phyloP scores from a whole-genome alignment of 2,329 filamentous ascomycete genomes.

The Botrytis pseudocinerea region DNA sequence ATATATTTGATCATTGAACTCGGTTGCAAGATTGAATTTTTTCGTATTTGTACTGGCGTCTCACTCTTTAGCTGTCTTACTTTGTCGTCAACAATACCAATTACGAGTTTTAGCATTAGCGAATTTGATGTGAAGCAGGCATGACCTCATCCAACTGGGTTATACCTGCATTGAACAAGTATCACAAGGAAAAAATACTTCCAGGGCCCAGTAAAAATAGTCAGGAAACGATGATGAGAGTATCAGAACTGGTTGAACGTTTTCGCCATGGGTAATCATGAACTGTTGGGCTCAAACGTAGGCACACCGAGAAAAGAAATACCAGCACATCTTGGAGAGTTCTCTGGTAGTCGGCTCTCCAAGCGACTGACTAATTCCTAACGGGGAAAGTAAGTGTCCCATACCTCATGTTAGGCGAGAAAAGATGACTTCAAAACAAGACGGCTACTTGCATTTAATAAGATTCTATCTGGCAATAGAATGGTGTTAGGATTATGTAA shows the following conservation, averaged over 20 bases:
- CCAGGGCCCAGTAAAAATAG: background rate
- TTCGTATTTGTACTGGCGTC: background rate
- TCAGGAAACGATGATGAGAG: background rate
- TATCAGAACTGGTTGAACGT: background rate
- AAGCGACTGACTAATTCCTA: background rate
- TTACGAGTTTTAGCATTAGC: background rate
- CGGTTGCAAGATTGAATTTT: no score
- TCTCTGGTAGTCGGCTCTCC: background rate
- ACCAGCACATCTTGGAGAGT: background rate
- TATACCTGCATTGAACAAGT: background rate
- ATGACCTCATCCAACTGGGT: background rate
- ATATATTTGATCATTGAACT: background rate
- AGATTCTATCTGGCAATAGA: background rate
- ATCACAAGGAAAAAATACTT: background rate
- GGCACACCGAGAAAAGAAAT: background rate
- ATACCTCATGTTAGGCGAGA: background rate
- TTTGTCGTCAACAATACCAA: background rate
- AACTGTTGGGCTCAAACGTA: rapidly evolving
- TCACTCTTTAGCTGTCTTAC: background rate
- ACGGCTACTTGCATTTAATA: background rate
- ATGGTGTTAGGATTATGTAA: background rate
- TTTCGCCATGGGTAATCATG: background rate
- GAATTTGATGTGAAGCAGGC: background rate
- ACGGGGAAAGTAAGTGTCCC: background rate
- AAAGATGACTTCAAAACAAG: background rate